phyloP scores from a whole-genome alignment of 2,329 filamentous ascomycete genomes.

The Verticillium tricorpus region DNA sequence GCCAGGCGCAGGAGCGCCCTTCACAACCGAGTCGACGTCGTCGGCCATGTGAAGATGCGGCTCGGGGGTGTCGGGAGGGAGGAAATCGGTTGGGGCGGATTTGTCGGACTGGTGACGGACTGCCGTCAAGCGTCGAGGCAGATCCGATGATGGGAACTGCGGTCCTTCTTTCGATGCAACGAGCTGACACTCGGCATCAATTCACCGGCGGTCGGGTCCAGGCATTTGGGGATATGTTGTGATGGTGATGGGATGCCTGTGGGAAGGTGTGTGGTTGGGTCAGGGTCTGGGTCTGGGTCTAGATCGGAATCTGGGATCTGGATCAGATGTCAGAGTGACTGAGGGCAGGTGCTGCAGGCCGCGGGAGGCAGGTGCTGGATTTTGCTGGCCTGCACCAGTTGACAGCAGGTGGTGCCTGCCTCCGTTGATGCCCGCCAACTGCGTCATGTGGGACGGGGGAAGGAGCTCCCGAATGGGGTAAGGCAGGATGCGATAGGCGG shows the following conservation, averaged over 20 bases:
- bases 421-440: not conserved
- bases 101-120: not conserved
- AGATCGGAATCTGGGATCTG: not conserved
- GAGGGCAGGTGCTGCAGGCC: not conserved
- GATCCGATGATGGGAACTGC: not conserved
- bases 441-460: not conserved
- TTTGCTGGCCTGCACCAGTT: not conserved
- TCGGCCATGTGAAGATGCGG: constrained; percentile 46
- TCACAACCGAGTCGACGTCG: constrained; percentile 80
- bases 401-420: not conserved
- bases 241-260: not conserved
- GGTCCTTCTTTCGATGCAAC: not conserved
- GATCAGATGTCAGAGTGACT: not conserved
- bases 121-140: not conserved
- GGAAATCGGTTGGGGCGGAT: not conserved
- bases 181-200: not conserved
- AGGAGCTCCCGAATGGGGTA: not conserved
- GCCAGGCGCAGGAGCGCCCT: constrained; percentile 71
- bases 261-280: not conserved
- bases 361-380: not conserved
- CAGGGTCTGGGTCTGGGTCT: not conserved
- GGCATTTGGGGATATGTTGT: not conserved
- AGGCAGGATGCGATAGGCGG: not conserved
- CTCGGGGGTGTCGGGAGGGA: not conserved
- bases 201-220: not conserved